These are phyloP conservation scores for Jamesozyma hellenica DNA, from an alignment of 805 yeast species.

Conservation along the genomic window DNA sequence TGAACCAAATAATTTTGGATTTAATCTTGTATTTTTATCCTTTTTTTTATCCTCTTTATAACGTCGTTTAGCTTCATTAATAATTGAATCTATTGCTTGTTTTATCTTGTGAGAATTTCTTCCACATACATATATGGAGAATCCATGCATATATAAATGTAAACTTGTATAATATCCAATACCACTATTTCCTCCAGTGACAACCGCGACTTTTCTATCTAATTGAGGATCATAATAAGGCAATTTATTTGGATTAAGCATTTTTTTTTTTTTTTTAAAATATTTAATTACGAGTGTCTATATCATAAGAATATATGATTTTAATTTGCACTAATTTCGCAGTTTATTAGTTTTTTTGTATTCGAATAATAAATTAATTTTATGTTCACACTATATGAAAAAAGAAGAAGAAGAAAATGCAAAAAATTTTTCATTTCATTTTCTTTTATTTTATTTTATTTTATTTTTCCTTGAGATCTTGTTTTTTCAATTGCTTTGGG, in stretches of 20 bases:
- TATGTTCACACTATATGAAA: too few species aligned
- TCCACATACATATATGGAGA: constrained; percentile 64
- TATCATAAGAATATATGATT: not conserved
- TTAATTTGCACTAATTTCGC: too few species aligned
- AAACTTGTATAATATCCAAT: constrained; percentile 69
- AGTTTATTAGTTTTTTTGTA: too few species aligned
- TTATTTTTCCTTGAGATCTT: too few species aligned
- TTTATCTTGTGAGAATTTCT: constrained; percentile 47
- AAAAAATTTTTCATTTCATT: too few species aligned
- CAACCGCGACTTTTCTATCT: constrained; percentile 54
- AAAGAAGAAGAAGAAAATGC: too few species aligned
- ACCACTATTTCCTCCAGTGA: constrained; percentile 78
- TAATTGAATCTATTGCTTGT: constrained; percentile 47
- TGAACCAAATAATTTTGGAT: constrained; percentile 34
- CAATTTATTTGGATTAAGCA: constrained; percentile 38
- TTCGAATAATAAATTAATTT: too few species aligned
- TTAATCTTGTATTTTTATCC: constrained; percentile 1
- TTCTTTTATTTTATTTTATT: too few species aligned
- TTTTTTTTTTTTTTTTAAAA: constrained; percentile 1
- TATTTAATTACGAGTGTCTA: too few species aligned
- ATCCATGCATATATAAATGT: constrained; percentile 73
- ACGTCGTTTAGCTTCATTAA: constrained; percentile 39
- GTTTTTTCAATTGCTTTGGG: too few species aligned
- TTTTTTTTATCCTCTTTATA: constrained; percentile 2
- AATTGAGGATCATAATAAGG: constrained; percentile 52